Conservation (phyloP, 331 rosid genomes). For the Pyracantha coccinea region DNA sequence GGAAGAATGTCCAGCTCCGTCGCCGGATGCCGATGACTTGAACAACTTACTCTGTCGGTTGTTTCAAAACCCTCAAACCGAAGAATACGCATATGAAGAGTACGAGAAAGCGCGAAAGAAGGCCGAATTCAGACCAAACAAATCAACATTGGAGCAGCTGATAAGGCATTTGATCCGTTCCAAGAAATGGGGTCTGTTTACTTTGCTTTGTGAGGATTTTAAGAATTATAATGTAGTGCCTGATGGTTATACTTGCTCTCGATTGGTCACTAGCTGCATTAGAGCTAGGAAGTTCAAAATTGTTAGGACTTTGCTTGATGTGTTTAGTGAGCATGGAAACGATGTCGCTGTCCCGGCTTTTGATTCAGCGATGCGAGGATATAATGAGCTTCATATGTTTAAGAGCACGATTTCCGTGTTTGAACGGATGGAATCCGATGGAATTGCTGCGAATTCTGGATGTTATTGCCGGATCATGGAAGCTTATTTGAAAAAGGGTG, state of each 20-base stretch:
- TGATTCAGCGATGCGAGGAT: constrained; percentile 47
- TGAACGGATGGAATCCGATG: constrained; percentile 25
- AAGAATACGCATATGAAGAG: constrained; percentile 38
- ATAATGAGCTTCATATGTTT: constrained; percentile 71
- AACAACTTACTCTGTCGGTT: constrained; percentile 43
- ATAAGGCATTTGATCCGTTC: constrained; percentile 50
- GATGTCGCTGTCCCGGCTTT: constrained; percentile 34
- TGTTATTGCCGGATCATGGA: constrained; percentile 51
- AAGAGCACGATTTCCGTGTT: constrained; percentile 39
- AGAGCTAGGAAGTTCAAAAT: constrained; percentile 51
- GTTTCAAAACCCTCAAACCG: constrained; percentile 36
- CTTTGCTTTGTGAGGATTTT: constrained; percentile 40
- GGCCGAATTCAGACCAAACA: constrained; percentile 48
- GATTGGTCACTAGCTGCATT: constrained; percentile 41
- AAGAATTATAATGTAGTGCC: constrained; percentile 41
- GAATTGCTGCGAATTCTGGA: constrained; percentile 26
- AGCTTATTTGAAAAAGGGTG: constrained; percentile 41
- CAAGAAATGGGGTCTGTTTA: constrained; percentile 43
- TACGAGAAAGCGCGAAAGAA: constrained; percentile 45
- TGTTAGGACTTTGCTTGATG: constrained; percentile 35
- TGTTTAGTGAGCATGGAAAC: constrained; percentile 9
- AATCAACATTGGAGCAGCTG: constrained; percentile 35
- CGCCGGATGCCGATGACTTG: constrained; percentile 18
- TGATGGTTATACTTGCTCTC: constrained; percentile 45
- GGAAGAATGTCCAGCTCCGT: constrained; percentile 10